Base-by-base conservation (phyloP, 2,329 filamentous ascomycete species). In the Penicillium decumbens region DNA sequence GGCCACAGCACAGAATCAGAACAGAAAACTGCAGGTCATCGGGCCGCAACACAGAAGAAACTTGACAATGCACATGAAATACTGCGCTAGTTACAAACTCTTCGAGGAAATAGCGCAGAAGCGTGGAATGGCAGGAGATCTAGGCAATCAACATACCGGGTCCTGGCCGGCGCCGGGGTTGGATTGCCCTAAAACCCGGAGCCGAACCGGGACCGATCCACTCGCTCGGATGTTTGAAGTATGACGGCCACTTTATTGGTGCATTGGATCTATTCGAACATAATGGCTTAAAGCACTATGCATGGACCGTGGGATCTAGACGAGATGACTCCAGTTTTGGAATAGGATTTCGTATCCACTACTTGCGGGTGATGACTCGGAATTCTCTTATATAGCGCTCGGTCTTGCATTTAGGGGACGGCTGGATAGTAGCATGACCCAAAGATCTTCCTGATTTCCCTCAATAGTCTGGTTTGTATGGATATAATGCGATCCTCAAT, bases 111-210 rank as follows among this genome's bases (percentile, higher is more conserved):
- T 24, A 23, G 3, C 13, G 27, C 32, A n/a, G 45, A 46, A 41
- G 24, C 28, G 32, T 49, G 25, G 27, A 40, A 55, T 44, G 18
- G 43, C 25, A 28, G 29, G 38, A 43, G 30, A 43, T 50, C 54
- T 43, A 51, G 56, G 43, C 51, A 48, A 39, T 52, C 43, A 51
- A 51, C 10, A 42, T 29, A 33, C 46, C 59, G 58, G 57, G 10
- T 39, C 58, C 53, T 54, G 43, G 12, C 47, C 63, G 62, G 63
- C 20, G 15, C 63, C 63, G 61, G 24, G 12, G 27, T 44, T 18
- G 27, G 46, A 44, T 37, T 50, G 45, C 49, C 47, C 50, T 55
- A 50, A 46, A 3, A 3, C 4, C 41, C 58, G 58, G 58, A 6
- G 15, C 53, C 49, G 55, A 12, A 6, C 38, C 63, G 63, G 60